Evolutionary conservation across 1,139 yeast genomes (phyloP).

Genomic region (Yamadazyma spencermartinsiae): DNA sequence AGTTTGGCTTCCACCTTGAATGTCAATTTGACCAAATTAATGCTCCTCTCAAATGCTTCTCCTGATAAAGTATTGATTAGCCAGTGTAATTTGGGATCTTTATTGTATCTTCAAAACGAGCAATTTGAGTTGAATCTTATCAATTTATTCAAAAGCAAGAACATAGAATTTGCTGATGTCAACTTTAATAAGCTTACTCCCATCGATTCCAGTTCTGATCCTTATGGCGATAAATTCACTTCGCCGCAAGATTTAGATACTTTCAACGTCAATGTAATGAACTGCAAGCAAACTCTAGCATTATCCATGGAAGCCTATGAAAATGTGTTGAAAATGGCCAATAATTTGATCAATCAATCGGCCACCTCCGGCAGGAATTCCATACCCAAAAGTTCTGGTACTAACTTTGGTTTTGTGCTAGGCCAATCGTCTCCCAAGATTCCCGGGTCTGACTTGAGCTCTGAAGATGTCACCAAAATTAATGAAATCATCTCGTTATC

Average conservation of each 20-base stretch:
- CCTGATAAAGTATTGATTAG: conserved; percentile 65
- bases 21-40: conserved; percentile 68
- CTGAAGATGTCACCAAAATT: conserved; percentile 21
- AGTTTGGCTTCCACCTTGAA: conserved; percentile 63
- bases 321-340: conserved; percentile 56
- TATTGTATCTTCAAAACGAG: conserved; percentile 71
- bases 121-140: conserved; percentile 48
- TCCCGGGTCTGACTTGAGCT: conserved; percentile 14
- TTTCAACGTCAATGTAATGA: conserved; percentile 6
- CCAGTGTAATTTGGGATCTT: conserved; percentile 71
- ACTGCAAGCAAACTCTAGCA: conserved; percentile 19
- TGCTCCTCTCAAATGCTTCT: conserved; percentile 70
- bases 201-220: background rate
- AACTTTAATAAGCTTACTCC: background rate
- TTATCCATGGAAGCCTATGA: conserved; percentile 50
- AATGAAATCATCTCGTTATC: conserved; percentile 74
- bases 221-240: background rate
- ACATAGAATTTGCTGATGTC: conserved; percentile 5
- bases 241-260: background rate
- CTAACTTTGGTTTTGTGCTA: conserved; percentile 38
- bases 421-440: conserved; percentile 34
- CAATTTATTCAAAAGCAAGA: conserved; percentile 34
- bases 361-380: background rate
- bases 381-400: background rate
- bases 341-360: conserved; percentile 5